A percentile compares a stretch with the other conserved stretches of the same genome.
Conservation (phyloP, 2,329 filamentous ascomycete genomes). For the Diaporthe eres region DNA sequence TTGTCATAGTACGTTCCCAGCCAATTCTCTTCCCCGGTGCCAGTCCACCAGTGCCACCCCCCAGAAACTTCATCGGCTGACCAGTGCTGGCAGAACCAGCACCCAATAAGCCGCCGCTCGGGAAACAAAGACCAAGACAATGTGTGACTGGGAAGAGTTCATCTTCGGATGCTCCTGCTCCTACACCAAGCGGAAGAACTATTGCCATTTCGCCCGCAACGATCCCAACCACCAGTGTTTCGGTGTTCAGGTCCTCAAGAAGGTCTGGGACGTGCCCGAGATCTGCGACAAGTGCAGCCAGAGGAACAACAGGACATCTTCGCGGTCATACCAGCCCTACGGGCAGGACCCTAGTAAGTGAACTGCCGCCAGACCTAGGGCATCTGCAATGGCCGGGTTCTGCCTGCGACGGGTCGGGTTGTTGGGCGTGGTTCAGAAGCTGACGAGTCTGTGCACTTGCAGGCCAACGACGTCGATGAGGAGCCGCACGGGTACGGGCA, state of each 20-base stretch:
- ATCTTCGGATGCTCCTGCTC: slow-evolving; percentile 76
- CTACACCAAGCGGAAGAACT: slow-evolving; percentile 71
- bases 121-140: slow-evolving; percentile 51
- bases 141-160: slow-evolving; percentile 82
- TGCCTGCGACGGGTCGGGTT: too few species aligned
- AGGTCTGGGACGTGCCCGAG: slow-evolving; percentile 70
- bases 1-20: slow-evolving; percentile 1
- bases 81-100: not conserved
- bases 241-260: slow-evolving; percentile 74
- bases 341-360: slow-evolving; percentile 32
- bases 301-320: slow-evolving; percentile 40
- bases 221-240: slow-evolving; percentile 79
- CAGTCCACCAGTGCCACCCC: not conserved
- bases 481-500: slow-evolving; percentile 25
- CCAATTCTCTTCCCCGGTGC: not conserved
- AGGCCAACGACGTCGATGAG: slow-evolving; percentile 35
- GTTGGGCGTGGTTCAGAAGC: not conserved
- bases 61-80: not conserved
- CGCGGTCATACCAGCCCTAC: slow-evolving; percentile 31
- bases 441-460: not conserved
- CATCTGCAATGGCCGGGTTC: not conserved
- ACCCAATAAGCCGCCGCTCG: not conserved
- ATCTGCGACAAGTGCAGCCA: slow-evolving; percentile 64
- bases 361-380: not conserved
- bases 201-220: slow-evolving; percentile 83